phyloP scores from a whole-genome alignment of 805 yeast species.

The Tetrapisispora arboricola region DNA sequence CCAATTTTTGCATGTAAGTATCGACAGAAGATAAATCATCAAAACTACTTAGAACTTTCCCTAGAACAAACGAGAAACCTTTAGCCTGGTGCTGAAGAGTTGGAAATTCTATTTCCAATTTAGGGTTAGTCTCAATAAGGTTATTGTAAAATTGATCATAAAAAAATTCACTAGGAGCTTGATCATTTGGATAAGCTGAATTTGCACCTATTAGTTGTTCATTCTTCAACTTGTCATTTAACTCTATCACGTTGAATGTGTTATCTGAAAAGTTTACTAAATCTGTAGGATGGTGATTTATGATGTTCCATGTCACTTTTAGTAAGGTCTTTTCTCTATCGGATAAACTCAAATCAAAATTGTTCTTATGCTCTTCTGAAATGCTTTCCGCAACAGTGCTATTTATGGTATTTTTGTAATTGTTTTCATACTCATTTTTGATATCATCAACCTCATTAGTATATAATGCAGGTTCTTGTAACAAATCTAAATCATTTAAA shows the following conservation, averaged over 20 bases:
- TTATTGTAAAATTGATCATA: slow-evolving; percentile 71
- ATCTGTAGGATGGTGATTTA: not conserved
- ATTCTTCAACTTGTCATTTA: not conserved
- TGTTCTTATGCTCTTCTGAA: not conserved
- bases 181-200: not conserved
- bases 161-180: slow-evolving; percentile 42
- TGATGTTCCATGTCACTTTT: not conserved
- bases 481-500: not conserved
- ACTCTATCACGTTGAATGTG: not conserved
- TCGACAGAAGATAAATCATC: slow-evolving; percentile 50
- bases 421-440: not conserved
- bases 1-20: slow-evolving; percentile 50
- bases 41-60: slow-evolving; percentile 53
- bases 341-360: not conserved
- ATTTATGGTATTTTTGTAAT: not conserved
- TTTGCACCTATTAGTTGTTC: not conserved
- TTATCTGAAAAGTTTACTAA: not conserved
- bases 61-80: slow-evolving; percentile 68
- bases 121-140: slow-evolving; percentile 49
- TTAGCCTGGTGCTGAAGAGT: slow-evolving; percentile 70
- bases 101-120: slow-evolving; percentile 57
- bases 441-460: not conserved
- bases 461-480: not conserved
- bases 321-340: not conserved
- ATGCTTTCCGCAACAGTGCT: not conserved